Base-by-base conservation (phyloP, 177 flowering plant species). In the Vitis hybrid region DNA sequence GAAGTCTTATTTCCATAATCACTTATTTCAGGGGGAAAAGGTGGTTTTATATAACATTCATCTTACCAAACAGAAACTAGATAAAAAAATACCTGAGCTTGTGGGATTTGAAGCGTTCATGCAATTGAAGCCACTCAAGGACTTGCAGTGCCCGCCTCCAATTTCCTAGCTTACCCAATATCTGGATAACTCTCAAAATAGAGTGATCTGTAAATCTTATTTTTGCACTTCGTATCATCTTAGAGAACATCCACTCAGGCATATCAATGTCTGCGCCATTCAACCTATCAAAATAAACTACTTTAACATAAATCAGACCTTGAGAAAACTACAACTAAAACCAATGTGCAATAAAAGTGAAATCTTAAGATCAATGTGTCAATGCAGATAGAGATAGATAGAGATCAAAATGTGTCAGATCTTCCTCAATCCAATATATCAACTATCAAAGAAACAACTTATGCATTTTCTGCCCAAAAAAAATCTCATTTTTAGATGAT, bases 241-340 rank as follows among this genome's bases (percentile, higher is more conserved):
- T 83, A 55, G 97, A 86, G 82, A 94, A 94, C 84, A 84, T 80
- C 97, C 98, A 94, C 68, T 91, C 90, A 24, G 97, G 97, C 80
- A 90, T 76, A 72, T 88, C 79, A 60, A 92, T 78, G 79, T 90
- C 92, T 65, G 93, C 89, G 78, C 91, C 97, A 83, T 94, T 91
- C 77, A 94, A 82, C 87, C 97, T 94, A 85, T 73, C 67, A 73
- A 76, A 82, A 70, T 54, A 79, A 72, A 75, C 65, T 69, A 73
- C 55, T 64, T 70, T 70, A 79, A 66, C 61, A 73, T 64, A 54
- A 64, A 74, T 19, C 49, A 69, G 60, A 71, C 35, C 65, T 60
- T 27, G 18, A 59, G n/a, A 40, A 12, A 61, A 18, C 51, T 21
- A 11, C 21, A 19, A 60, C 35, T 30, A 18, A n/a, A 49, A 57